phyloP scores from a whole-genome alignment of 179 eudicot species.

The Camellia oleifera region DNA sequence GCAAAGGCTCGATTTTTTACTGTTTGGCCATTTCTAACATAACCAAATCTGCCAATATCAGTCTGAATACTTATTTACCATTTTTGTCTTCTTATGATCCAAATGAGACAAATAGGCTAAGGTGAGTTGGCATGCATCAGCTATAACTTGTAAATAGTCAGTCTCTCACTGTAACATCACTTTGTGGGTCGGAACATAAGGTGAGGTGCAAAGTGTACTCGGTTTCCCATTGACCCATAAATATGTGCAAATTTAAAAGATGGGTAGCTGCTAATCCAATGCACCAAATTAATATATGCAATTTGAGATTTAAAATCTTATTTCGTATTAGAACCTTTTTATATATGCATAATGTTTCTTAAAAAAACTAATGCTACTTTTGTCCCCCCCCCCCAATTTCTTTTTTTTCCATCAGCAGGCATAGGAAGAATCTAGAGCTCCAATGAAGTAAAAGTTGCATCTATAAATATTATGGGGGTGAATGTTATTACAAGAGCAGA shows the following conservation, averaged over 20 bases:
- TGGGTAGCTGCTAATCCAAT: neutral
- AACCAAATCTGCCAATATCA: no score
- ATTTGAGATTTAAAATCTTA: neutral
- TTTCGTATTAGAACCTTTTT: neutral
- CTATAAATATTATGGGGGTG: neutral
- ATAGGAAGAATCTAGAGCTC: constrained; percentile 44
- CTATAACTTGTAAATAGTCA: neutral
- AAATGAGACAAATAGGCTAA: no score
- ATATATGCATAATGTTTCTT: no score
- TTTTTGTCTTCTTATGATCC: no score
- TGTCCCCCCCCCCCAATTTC: neutral
- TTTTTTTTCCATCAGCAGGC: constrained; percentile 30
- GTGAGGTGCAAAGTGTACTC: neutral
- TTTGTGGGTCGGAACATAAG: neutral
- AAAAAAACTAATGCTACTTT: constrained; percentile 1
- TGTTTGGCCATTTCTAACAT: no score
- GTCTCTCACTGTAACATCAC: neutral
- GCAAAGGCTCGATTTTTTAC: no score
- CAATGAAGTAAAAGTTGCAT: constrained; percentile 18
- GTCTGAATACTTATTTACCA: no score
- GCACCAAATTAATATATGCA: neutral
- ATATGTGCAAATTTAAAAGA: neutral
- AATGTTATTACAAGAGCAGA: neutral
- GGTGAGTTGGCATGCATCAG: no score
- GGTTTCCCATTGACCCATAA: no score